Evolutionary conservation across 305 asterid genomes (phyloP), one percentile per base, ranked within the genome.

Genomic region (Fraxinus albicans): DNA sequence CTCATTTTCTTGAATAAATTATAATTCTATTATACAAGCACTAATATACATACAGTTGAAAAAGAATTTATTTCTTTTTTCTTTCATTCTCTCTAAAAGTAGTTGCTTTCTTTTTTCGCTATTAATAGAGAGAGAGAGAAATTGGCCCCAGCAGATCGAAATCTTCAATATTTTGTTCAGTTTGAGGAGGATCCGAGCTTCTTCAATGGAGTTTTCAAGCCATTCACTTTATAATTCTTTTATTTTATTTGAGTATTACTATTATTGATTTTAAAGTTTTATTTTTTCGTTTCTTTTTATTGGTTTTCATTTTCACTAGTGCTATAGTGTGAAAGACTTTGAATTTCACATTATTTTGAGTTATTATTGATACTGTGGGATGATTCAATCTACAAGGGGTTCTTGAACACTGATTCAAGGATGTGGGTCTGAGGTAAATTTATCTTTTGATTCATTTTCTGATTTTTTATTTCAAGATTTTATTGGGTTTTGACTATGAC

Each of bases 371-470:
- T 85, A 69, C 83, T 77, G 81, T 86, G 87, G 83, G 83, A 86
- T 89, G 89, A 86, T 88, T 90, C 91, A 84, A 87, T 88, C 90
- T 86, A 81, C 84, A 79, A 84, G 82, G 84, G 90, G 82, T 82
- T 89, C 85, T 83, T 87, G 83, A 88, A 84, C 79, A 82, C 86
- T 77, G 86, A 78, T 85, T 85, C 83, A 90, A 86, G 89, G 96
- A 90, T 92, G 94, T 91, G 94, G 94, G 91, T 91, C 83, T 96
- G 91, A 96, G 97, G 98, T 95, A 89, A 89, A 78, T 35, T 3
- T 77, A 3, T 76, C 65, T 67, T 67, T 73, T 33, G 21, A 6
- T 77, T 77, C 38, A 77, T 25, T 70, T 63, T 80, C 0, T 44
- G 36, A 2, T 38, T 55, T 5, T 77, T 63, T 55, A 55, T 55